Evolutionary conservation across 129 eudicot genomes (phyloP).

Genomic region (Chrysanthemum seticuspe): DNA sequence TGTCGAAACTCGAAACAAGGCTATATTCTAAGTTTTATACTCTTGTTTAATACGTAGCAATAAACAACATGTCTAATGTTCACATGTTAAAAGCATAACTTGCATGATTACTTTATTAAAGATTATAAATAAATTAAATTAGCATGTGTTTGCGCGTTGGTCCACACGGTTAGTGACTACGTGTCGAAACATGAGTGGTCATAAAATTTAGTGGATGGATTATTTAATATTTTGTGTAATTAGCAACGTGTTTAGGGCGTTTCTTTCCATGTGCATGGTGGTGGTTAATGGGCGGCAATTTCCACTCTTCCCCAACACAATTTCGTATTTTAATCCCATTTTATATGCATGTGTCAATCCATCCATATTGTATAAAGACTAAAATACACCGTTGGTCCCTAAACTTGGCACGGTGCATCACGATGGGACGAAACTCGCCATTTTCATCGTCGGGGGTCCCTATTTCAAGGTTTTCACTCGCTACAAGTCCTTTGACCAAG

Average conservation of each 20-base stretch:
- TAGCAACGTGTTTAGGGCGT: conserved; percentile 37
- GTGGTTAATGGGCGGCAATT: conserved; percentile 30
- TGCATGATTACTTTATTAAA: neutral
- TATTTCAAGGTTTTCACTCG: no score
- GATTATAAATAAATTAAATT: neutral
- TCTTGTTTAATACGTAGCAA: neutral
- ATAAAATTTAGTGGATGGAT: neutral
- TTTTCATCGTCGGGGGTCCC: no score
- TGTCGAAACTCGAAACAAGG: no score
- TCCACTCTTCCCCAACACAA: conserved; percentile 16
- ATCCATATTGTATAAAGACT: neutral
- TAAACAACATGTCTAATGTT: neutral
- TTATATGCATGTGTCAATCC: conserved; percentile 28
- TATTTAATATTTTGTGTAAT: neutral
- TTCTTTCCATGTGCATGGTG: conserved; percentile 21
- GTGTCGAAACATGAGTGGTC: neutral
- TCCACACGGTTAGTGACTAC: conserved; percentile 25
- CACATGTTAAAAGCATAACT: conserved; percentile 22
- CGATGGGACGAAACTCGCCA: no score
- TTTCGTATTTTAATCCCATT: conserved; percentile 15
- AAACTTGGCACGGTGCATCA: no score
- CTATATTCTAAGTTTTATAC: no score
- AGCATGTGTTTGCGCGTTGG: conserved; percentile 36
- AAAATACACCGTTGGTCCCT: no score
- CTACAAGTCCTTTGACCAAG: no score